Percentiles rank a stretch among this genome's conserved stretches.
These are phyloP conservation scores for Veloporphyrellus conicus DNA, from an alignment of 1,284 basidiomycete genomes.

Conservation along the genomic window DNA sequence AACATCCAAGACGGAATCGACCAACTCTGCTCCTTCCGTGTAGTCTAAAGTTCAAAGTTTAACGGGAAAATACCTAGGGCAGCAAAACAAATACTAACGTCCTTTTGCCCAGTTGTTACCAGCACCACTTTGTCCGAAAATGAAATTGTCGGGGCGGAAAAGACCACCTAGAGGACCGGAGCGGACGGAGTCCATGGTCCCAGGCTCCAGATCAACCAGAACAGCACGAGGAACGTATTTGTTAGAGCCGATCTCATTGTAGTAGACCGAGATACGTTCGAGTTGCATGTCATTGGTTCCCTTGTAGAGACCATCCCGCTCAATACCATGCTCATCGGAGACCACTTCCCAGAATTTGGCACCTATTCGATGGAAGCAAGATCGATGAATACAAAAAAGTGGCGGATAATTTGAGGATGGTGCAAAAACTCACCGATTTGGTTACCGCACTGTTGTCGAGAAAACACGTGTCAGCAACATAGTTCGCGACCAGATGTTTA, in stretches of 20 bases:
- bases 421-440: conserved; percentile 74
- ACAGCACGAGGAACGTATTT: conserved; percentile 98
- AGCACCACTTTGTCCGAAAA: conserved; percentile 86
- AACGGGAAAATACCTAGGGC: not conserved
- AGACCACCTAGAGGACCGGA: conserved; percentile 79
- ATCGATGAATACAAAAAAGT: conserved; percentile 7
- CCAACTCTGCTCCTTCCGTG: conserved; percentile 93
- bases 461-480: conserved; percentile 20
- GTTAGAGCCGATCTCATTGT: conserved; percentile 85
- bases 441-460: conserved; percentile 83
- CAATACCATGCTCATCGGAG: conserved; percentile 96
- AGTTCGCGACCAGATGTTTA: not conserved
- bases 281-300: conserved; percentile 94
- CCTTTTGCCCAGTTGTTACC: conserved; percentile 97
- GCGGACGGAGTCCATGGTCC: conserved; percentile 94
- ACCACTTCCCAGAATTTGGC: conserved; percentile 99
- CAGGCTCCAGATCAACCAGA: conserved; percentile 92
- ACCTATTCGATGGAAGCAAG: conserved; percentile 45
- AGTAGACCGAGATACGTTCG: conserved; percentile 96
- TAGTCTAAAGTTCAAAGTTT: conserved; percentile 56
- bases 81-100: conserved; percentile 53
- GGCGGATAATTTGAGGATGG: conserved; percentile 10
- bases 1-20: conserved; percentile 89
- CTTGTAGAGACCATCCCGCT: conserved; percentile 87
- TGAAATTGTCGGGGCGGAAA: conserved; percentile 95